phyloP scores from a whole-genome alignment of 1,139 yeast species.

The Sugiyamaella xylanicola region DNA sequence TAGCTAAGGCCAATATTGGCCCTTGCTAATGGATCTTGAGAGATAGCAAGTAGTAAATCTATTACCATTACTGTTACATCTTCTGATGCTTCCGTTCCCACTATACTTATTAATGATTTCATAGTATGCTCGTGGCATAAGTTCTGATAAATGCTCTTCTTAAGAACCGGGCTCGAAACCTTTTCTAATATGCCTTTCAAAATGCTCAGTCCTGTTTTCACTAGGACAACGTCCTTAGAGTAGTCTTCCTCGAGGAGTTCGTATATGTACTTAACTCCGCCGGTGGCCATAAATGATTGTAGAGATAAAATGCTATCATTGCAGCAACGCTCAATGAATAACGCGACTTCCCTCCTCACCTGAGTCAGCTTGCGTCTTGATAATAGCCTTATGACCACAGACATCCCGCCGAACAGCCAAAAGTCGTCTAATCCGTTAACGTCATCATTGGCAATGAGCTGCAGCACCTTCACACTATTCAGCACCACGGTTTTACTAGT shows the following conservation, averaged over 20 bases:
- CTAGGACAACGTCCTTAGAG: conserved; percentile 50
- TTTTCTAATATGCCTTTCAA: conserved; percentile 6
- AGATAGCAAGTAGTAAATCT: conserved; percentile 3
- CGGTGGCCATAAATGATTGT: conserved; percentile 57
- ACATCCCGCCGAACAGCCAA: conserved; percentile 61
- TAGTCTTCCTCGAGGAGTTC: conserved; percentile 60
- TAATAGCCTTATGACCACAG: conserved; percentile 49
- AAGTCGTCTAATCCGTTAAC: conserved; percentile 52
- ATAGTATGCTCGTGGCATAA: conserved; percentile 50
- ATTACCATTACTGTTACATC: neutral
- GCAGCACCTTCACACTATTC: conserved; percentile 49
- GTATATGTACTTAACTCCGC: conserved; percentile 56
- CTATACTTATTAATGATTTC: conserved; percentile 4
- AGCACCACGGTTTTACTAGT: conserved; percentile 43
- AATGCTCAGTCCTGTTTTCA: conserved; percentile 48
- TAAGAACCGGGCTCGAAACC: conserved; percentile 40
- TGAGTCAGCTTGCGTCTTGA: conserved; percentile 45
- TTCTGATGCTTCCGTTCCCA: neutral
- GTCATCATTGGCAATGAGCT: conserved; percentile 44
- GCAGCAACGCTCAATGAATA: conserved; percentile 47
- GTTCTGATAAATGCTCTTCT: conserved; percentile 59
- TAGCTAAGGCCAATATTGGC: neutral
- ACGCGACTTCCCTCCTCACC: conserved; percentile 51
- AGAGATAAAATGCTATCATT: conserved; percentile 47
- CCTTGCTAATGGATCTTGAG: conserved; percentile 6